Evolutionary conservation across 169 alveolate genomes (phyloP), one percentile per base, ranked within the genome.

Genomic region (Perkinsus marinus): DNA sequence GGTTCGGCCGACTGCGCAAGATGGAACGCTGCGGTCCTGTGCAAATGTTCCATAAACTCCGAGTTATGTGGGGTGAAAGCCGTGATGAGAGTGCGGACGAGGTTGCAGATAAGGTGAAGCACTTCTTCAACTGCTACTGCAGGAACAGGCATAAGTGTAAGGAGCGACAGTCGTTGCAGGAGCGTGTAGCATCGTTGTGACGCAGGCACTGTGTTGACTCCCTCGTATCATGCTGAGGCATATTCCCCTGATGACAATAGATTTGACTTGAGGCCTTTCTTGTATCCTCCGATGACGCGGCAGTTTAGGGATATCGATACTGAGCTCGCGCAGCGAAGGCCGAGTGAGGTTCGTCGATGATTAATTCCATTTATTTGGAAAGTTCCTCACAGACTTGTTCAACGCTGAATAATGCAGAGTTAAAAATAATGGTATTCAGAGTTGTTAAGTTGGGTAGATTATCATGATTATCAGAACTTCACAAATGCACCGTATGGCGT

Each of bases 231-330:
- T 92, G 97, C 97, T 9, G 97, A 95, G 93, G 92, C 92, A 89
- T 95, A 95, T 92, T 94, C 96, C 3, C 95, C 95, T 6, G 98
- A 96, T 57, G 98, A 96, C 92, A 96, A 95, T 90, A 93, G 98
- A 39, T 96, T 94, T 43, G 98, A 57, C 0, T 57, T 57, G 5
- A 13, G 79, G 68, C 68, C 68, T 17, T 43, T 43, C 68, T 17
- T 43, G 68, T 43, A 43, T 17, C 68, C 68, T 10, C 68, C 68
- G 68, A 43, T 43, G 68, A 43, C 68, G 68, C 9, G 68, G 68
- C 79, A 57, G 22, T 2, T 6, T 30, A 57, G 22, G 79, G 22
- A 57, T 16, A 16, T 2, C 79, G 79, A 2, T 16, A 57, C 79
- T 26, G 79, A 43, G 68, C 17, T 43, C 26, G 68, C 17, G 9